Evolutionary conservation across 1,139 yeast genomes (phyloP), one percentile per base, ranked within the genome.

Genomic region (Blastobotrys persicus): DNA sequence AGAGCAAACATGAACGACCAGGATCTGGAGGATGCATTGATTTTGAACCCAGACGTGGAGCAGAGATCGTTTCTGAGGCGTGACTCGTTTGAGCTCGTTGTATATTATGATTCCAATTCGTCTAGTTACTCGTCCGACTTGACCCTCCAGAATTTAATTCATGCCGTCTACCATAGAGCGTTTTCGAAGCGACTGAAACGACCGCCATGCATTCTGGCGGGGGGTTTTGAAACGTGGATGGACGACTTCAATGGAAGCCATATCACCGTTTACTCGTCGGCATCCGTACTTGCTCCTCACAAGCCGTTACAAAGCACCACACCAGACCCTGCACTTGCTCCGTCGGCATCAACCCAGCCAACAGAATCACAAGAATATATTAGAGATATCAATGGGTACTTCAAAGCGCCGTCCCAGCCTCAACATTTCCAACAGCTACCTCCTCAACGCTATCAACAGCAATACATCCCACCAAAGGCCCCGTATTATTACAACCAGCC

Each of bases 1-100:
- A 66, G 75, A 23, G 65, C 70, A 2, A 68, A 69, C 6, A 71
- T 76, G 54, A 73, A 76, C 1, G 91, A 84, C 58, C 71, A 68
- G 46, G 88, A 83, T 48, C 65, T 88, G 26, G 86, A 83, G 57
- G 77, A 74, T 33, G 68, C 78, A 31, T 71, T 91, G 20, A 69
- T 78, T 35, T 65, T 80, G 31, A 69, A 85, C 4, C 80, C 88
- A 1, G 72, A 73, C 7, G 66, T 57, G 4, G 89, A 85, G 59
- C 76, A 75, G 51, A 61, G 61, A 1, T 58, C 73, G 37, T 85
- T 88, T 58, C 68, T 71, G 34, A 66, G 70, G 7, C 71, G 95
- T 57, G 68, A 74, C 53, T 65, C 70, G 37, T 88, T 76, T 62
- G 86, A 82, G 46, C 69, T 78, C 42, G 71, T 89, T 2, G 82